phyloP scores from a whole-genome alignment of 1,284 basidiomycete species.

The Thecaphora frezii region DNA sequence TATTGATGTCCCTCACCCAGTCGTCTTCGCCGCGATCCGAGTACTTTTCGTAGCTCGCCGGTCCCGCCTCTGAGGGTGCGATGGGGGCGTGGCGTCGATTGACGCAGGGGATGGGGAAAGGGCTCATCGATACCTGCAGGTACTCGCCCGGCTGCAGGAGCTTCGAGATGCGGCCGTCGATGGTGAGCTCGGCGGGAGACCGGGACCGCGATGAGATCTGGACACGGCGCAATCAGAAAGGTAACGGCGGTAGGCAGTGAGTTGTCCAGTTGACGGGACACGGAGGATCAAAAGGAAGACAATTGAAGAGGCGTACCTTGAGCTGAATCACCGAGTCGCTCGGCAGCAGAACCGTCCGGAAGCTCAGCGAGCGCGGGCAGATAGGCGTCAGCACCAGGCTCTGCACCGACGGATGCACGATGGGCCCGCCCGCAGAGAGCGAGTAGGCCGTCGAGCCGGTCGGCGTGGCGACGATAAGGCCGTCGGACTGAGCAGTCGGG shows the following conservation, averaged over 20 bases:
- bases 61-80: background rate
- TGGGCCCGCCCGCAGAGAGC: slow-evolving; percentile 90
- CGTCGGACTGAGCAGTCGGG: slow-evolving; percentile 72
- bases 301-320: slow-evolving; percentile 65
- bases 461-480: slow-evolving; percentile 89
- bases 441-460: slow-evolving; percentile 97
- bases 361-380: slow-evolving; percentile 87
- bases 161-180: slow-evolving; percentile 85
- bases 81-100: slow-evolving; percentile 16
- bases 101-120: slow-evolving; percentile 82
- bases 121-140: slow-evolving; percentile 80
- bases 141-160: slow-evolving; percentile 79
- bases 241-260: no score
- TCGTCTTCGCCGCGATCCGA: slow-evolving; percentile 74
- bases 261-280: no score
- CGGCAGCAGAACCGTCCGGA: slow-evolving; percentile 87
- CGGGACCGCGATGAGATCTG: slow-evolving; percentile 83
- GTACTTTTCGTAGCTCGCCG: background rate
- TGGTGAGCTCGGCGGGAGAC: slow-evolving; percentile 82
- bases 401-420: slow-evolving; percentile 88
- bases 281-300: background rate
- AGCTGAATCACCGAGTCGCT: slow-evolving; percentile 77
- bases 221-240: no score
- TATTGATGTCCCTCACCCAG: slow-evolving; percentile 93
- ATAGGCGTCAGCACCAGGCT: slow-evolving; percentile 91